These are phyloP conservation scores for Trichoderma semiorbis DNA, from an alignment of 2,329 filamentous ascomycete genomes.

Conservation along the genomic window DNA sequence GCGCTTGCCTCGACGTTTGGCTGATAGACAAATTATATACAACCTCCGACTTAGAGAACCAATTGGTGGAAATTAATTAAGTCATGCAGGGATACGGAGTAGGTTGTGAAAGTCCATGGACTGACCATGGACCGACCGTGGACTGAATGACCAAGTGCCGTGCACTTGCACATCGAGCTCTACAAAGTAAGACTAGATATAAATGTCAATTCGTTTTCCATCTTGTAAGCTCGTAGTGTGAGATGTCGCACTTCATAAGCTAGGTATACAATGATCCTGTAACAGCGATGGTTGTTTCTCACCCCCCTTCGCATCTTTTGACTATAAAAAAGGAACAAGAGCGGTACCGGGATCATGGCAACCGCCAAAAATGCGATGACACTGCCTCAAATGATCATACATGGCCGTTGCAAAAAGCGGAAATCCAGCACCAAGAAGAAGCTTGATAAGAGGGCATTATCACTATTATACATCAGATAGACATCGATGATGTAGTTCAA, in stretches of 20 bases:
- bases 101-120: no score
- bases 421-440: background rate
- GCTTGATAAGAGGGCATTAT: background rate
- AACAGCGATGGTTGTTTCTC: background rate
- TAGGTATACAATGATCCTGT: background rate
- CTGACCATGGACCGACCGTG: background rate
- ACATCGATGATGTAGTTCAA: background rate
- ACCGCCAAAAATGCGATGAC: background rate
- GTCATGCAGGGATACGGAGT: no score
- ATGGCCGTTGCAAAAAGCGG: background rate
- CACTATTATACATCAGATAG: background rate
- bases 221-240: background rate
- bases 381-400: background rate
- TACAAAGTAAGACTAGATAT: background rate
- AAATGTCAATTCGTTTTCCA: background rate
- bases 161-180: background rate
- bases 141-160: background rate
- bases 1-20: background rate
- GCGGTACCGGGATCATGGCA: background rate
- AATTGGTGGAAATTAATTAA: no score
- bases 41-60: no score
- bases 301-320: background rate
- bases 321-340: background rate
- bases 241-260: background rate
- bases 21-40: background rate